Evolutionary conservation across 1,139 yeast genomes (phyloP).

Genomic region (Suhomyces bribrorum): DNA sequence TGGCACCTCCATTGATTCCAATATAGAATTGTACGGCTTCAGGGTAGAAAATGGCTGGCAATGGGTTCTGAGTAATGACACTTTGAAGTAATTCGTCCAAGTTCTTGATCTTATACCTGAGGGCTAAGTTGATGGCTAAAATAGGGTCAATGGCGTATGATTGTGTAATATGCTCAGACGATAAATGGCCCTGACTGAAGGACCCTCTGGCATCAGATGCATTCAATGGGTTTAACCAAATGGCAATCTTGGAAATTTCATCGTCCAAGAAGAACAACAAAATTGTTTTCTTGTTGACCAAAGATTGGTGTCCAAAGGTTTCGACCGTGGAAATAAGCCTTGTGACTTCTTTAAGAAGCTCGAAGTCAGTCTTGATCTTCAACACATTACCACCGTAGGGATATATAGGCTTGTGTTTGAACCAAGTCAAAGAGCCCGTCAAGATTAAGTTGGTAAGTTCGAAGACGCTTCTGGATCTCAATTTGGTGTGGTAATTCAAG

Average conservation of each 20-base stretch:
- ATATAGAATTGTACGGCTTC: conserved; percentile 64
- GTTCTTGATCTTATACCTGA: conserved; percentile 53
- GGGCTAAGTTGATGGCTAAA: conserved; percentile 70
- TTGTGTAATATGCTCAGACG: conserved; percentile 37
- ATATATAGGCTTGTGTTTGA: conserved; percentile 59
- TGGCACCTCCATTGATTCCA: conserved; percentile 43
- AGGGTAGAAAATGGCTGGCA: conserved; percentile 60
- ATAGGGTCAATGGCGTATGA: conserved; percentile 74
- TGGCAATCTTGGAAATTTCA: conserved; percentile 69
- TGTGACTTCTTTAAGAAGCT: conserved; percentile 57
- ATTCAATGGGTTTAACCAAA: conserved; percentile 77
- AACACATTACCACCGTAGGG: conserved; percentile 86
- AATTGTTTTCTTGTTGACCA: conserved; percentile 51
- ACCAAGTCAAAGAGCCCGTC: conserved; percentile 79
- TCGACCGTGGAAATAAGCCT: conserved; percentile 27
- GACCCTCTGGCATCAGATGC: conserved; percentile 46
- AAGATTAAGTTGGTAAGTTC: conserved; percentile 54
- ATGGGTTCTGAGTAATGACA: conserved; percentile 57
- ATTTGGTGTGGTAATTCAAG: conserved; percentile 53
- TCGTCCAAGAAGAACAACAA: conserved; percentile 67
- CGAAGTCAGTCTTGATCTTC: conserved; percentile 69
- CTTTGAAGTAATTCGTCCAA: conserved; percentile 47
- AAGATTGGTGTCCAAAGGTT: conserved; percentile 24
- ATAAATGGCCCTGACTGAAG: conserved; percentile 34
- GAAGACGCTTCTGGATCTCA: conserved; percentile 48